A percentile compares a stretch with the other conserved stretches of the same genome.
Conservation (phyloP, 352 stramenopile genomes). For the Pythium apleroticum region DNA sequence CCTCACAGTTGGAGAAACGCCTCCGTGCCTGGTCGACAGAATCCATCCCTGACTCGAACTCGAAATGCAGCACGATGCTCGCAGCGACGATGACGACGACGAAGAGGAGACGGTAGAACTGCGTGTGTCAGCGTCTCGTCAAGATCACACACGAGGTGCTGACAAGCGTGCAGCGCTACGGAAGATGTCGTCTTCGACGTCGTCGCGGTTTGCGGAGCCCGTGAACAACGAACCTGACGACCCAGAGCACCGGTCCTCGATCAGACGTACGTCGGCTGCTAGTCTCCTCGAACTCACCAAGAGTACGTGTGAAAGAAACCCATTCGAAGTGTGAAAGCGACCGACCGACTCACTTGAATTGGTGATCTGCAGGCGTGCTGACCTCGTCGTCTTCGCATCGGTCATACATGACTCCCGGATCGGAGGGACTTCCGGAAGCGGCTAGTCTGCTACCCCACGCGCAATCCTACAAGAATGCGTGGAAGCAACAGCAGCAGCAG, state of each 20-base stretch:
- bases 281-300: conserved; percentile 28
- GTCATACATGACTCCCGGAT: neutral
- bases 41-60: neutral
- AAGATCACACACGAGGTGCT: neutral
- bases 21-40: neutral
- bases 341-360: neutral
- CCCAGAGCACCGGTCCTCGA: neutral
- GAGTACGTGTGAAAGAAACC: conserved; percentile 10
- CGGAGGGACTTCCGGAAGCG: conserved; percentile 28
- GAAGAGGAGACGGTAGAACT: conserved; percentile 43
- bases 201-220: conserved; percentile 7
- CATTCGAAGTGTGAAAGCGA: neutral
- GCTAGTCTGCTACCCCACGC: conserved; percentile 36
- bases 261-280: conserved; percentile 8
- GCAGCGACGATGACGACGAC: conserved; percentile 34
- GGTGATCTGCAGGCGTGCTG: conserved; percentile 6
- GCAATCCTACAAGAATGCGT: conserved; percentile 18
- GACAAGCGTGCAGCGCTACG: conserved; percentile 7
- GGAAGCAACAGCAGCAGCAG: conserved; percentile 18
- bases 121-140: conserved; percentile 24
- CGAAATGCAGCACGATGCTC: conserved; percentile 6
- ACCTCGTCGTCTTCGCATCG: conserved; percentile 7
- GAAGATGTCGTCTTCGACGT: conserved; percentile 25
- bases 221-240: conserved; percentile 10
- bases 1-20: neutral